phyloP scores from a whole-genome alignment of 768 basidiomycete species.

The Phaffia tasmanica region DNA sequence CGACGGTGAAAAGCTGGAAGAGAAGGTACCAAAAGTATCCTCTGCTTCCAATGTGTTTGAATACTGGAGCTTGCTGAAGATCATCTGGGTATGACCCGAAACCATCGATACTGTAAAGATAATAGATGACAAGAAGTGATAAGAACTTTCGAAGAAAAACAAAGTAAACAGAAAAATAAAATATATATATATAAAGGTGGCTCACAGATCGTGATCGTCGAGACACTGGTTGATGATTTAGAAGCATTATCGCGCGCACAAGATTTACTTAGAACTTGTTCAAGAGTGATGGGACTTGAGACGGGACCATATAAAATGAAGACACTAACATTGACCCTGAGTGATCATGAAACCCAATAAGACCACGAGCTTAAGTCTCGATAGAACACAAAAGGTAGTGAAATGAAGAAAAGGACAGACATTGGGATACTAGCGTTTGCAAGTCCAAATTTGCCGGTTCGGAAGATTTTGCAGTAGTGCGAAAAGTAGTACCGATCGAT shows the following conservation, averaged over 20 bases:
- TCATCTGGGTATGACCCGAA: conserved; percentile 61
- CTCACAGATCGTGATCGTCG: too few species aligned
- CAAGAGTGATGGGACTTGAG: conserved; percentile 33
- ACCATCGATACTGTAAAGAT: not conserved
- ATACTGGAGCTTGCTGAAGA: conserved; percentile 60
- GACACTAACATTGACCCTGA: not conserved
- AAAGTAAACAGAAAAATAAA: not conserved
- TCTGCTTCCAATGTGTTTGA: conserved; percentile 64
- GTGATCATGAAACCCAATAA: not conserved
- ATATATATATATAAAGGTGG: too few species aligned
- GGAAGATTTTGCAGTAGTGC: conserved; percentile 77
- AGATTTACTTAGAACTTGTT: conserved; percentile 39
- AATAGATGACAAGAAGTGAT: not conserved
- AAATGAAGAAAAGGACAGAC: conserved; percentile 8
- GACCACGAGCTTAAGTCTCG: not conserved
- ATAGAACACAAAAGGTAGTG: conserved; percentile 6
- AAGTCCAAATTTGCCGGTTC: conserved; percentile 76
- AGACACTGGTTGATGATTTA: too few species aligned
- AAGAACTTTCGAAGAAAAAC: not conserved
- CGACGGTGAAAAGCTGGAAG: conserved; percentile 84
- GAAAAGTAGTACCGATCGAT: conserved; percentile 52
- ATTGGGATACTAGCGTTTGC: conserved; percentile 83
- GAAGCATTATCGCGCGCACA: not conserved
- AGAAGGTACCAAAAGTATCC: conserved; percentile 88
- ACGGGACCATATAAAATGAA: conserved; percentile 41